phyloP scores from a whole-genome alignment of 2,329 filamentous ascomycete genomes.

The Plenodomus biglobosus region DNA sequence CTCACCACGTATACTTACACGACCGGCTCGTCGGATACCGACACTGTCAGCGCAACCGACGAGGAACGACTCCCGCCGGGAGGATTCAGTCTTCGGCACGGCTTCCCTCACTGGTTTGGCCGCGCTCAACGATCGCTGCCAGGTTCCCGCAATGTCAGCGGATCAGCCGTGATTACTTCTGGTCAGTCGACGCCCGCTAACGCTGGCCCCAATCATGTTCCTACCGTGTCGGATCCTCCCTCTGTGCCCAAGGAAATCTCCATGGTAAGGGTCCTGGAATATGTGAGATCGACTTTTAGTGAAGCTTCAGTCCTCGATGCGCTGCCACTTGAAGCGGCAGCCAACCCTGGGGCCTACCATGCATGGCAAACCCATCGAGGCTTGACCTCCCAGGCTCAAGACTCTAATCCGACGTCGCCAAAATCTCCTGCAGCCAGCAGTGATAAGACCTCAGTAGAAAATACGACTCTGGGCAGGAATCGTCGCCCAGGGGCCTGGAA shows the following conservation, averaged over 20 bases:
- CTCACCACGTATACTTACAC: slow-evolving; percentile 94
- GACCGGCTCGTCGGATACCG: slow-evolving; percentile 69
- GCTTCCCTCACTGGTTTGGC: slow-evolving; percentile 87
- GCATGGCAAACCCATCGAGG: slow-evolving; percentile 78
- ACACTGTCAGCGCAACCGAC: slow-evolving; percentile 80
- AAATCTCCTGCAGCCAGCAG: slow-evolving; percentile 26
- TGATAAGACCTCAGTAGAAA: slow-evolving; percentile 15
- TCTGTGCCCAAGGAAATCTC: slow-evolving; percentile 17
- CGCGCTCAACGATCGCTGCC: slow-evolving; percentile 34
- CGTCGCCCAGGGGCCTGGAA: slow-evolving; percentile 85
- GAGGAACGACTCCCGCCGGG: slow-evolving; percentile 82
- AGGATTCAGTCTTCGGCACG: slow-evolving; percentile 85
- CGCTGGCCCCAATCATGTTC: slow-evolving; percentile 6
- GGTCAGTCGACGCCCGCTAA: slow-evolving; percentile 20
- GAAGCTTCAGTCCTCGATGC: slow-evolving; percentile 75
- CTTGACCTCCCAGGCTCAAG: slow-evolving; percentile 35
- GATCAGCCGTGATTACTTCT: slow-evolving; percentile 27
- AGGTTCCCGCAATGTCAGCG: slow-evolving; percentile 39
- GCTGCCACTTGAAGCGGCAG: slow-evolving; percentile 77
- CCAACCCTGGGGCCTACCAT: slow-evolving; percentile 90
- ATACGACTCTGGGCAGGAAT: slow-evolving; percentile 49
- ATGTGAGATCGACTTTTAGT: slow-evolving; percentile 81
- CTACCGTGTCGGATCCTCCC: slow-evolving; percentile 8
- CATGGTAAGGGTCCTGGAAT: slow-evolving; percentile 66
- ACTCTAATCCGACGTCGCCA: slow-evolving; percentile 21